Evolutionary conservation across 192 early-diverging fungal species (phyloP).

Genomic region (Dissophora ornata): DNA sequence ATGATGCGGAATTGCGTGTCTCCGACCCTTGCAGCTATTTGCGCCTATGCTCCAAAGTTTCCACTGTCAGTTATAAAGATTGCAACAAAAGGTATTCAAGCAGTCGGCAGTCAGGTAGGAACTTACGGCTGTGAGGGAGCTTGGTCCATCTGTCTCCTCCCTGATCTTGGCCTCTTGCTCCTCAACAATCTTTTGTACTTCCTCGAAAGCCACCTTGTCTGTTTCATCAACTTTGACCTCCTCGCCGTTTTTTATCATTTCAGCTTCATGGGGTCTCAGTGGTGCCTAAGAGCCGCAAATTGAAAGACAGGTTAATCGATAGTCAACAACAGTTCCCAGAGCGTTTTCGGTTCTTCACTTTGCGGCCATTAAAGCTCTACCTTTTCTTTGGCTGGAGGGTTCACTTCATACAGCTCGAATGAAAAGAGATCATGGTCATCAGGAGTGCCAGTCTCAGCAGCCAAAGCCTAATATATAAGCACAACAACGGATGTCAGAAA

Average conservation of each 20-base stretch:
- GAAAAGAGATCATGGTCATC: slow-evolving; percentile 84
- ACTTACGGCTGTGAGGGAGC: slow-evolving; percentile 37
- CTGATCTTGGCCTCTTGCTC: slow-evolving; percentile 28
- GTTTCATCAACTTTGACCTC: slow-evolving; percentile 29
- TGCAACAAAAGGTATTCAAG: too few species aligned
- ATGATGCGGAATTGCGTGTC: slow-evolving; percentile 46
- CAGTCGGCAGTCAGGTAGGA: neutral
- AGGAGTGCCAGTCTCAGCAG: slow-evolving; percentile 48
- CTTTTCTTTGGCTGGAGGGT: slow-evolving; percentile 60
- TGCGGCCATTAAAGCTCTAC: slow-evolving; percentile 4
- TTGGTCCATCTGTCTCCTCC: slow-evolving; percentile 27
- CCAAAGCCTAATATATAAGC: slow-evolving; percentile 25
- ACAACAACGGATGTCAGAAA: neutral
- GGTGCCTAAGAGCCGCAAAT: slow-evolving; percentile 13
- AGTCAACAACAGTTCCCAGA: neutral
- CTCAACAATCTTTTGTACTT: slow-evolving; percentile 49
- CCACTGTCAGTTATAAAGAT: too few species aligned
- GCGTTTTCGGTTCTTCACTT: neutral
- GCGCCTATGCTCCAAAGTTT: slow-evolving; percentile 12
- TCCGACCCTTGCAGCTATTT: slow-evolving; percentile 21
- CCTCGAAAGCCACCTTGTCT: slow-evolving; percentile 33
- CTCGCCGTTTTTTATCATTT: slow-evolving; percentile 36
- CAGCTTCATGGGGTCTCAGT: slow-evolving; percentile 38
- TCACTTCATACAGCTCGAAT: slow-evolving; percentile 76
- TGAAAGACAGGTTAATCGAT: neutral